Base-by-base conservation (phyloP, 2,329 filamentous ascomycete species). In the Penicillium sp. region DNA sequence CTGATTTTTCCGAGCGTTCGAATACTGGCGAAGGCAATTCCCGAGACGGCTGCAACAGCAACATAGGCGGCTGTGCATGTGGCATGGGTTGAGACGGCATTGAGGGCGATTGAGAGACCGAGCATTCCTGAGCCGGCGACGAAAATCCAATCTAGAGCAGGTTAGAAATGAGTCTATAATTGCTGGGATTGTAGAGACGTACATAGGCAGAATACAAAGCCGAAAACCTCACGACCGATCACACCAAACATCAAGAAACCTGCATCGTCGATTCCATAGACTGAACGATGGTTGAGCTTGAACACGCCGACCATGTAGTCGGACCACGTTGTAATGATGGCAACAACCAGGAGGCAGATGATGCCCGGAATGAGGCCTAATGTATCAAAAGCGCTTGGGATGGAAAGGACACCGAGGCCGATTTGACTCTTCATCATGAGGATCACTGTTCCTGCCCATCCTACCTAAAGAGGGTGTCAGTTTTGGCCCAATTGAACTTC, bases 241-340 rank as follows among this genome's bases (percentile, higher is more conserved):
- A 70, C 72, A 6, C 78, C 78, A 45, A 79, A 77, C 21, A 81
- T 67, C 48, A 79, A 72, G 42, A 64, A 64, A 15, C 78, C 78
- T 0, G 76, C 77, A 53, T 81, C 78, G 37, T 78, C 77, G 66
- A 80, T 80, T 45, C 74, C 75, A 57, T 81, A 79, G 3, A 80
- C 77, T 52, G 78, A 70, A 1, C 74, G 73, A 57, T 80, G 77
- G 13, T 69, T 66, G 29, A 78, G 55, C 57, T 80, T 80, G 66
- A 80, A 80, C 3, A 46, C 42, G 2, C 58, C 75, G 10, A 77
- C 65, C 22, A 76, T 72, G 53, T 74, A 76, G 45, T 69, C 66
- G 2, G 73, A 75, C 75, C 75, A 77, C 2, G 71, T 73, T 0
- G 74, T 76, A 53, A 77, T 74, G 19, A 28, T 51, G 1, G 64